These are phyloP conservation scores for Acer campestre DNA, from an alignment of 345 rosid species.

Conservation along the genomic window DNA sequence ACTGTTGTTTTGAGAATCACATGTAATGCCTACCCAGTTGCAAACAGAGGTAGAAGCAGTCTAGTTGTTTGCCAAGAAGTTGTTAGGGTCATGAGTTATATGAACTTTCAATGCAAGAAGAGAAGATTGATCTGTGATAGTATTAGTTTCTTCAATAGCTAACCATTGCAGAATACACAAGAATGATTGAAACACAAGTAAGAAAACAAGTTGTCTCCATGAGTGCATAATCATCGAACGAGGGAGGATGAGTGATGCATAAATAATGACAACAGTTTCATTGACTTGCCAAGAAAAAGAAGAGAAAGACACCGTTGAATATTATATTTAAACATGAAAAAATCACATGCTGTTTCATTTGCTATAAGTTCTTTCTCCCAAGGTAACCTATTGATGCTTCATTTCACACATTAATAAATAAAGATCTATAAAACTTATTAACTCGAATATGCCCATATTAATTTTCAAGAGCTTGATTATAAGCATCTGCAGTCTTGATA, in stretches of 20 bases:
- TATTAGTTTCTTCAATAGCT: not conserved
- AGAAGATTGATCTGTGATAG: constrained; percentile 8
- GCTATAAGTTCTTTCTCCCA: not conserved
- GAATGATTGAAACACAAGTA: not conserved
- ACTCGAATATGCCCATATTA: no score
- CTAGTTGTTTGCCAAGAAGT: constrained; percentile 21
- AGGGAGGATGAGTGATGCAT: not conserved
- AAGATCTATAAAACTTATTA: no score
- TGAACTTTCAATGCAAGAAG: constrained; percentile 21
- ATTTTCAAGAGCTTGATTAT: no score
- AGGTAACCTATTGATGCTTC: not conserved
- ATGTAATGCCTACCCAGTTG: constrained; percentile 20
- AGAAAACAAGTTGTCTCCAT: not conserved
- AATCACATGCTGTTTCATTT: not conserved
- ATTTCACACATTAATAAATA: not conserved
- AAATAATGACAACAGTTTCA: not conserved
- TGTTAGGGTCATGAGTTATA: constrained; percentile 1
- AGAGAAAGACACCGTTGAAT: not conserved
- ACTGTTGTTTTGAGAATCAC: constrained; percentile 1
- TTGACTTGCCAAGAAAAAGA: not conserved
- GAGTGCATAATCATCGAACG: not conserved
- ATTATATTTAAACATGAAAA: no score
- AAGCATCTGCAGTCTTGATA: no score
- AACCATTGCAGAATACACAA: not conserved
- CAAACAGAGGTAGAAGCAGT: constrained; percentile 18